Evolutionary conservation across 345 rosid species (phyloP).

Genomic region (Triadica sebifera): DNA sequence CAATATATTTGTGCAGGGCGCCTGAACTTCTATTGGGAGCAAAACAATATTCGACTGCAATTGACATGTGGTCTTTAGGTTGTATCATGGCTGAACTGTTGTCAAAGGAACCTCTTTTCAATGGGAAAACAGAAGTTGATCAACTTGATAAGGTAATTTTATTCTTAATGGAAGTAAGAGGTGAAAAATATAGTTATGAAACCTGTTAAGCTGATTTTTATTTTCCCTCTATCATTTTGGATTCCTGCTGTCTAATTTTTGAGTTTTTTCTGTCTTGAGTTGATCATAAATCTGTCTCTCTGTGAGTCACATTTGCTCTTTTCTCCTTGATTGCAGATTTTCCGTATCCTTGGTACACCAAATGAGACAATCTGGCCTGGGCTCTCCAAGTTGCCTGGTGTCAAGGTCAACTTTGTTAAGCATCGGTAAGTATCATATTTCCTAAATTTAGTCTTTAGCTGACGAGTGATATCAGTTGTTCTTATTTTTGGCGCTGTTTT

Average conservation of each 20-base stretch:
- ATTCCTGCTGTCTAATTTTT: neutral
- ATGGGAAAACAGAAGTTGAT: conserved; percentile 93
- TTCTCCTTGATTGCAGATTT: conserved; percentile 54
- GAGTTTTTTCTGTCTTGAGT: conserved; percentile 2
- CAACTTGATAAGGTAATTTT: conserved; percentile 91
- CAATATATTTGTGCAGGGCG: conserved; percentile 56
- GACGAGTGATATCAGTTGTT: conserved; percentile 28
- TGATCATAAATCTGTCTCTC: neutral
- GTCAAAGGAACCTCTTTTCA: conserved; percentile 82
- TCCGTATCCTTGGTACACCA: conserved; percentile 87
- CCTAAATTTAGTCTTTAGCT: conserved; percentile 18
- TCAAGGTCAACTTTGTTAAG: conserved; percentile 95
- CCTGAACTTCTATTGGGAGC: conserved; percentile 97
- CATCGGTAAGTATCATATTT: conserved; percentile 73
- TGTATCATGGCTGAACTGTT: conserved; percentile 97
- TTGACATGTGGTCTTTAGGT: conserved; percentile 99
- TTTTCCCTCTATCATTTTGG: neutral
- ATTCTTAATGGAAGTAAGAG: neutral
- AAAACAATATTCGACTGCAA: conserved; percentile 92
- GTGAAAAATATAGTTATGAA: neutral
- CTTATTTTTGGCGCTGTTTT: conserved; percentile 60
- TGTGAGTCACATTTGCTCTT: neutral
- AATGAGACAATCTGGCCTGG: conserved; percentile 98
- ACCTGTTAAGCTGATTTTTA: neutral
- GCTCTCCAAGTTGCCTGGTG: conserved; percentile 88